phyloP scores from a whole-genome alignment of 768 basidiomycete genomes.

The Gelatoporia subvermispora region DNA sequence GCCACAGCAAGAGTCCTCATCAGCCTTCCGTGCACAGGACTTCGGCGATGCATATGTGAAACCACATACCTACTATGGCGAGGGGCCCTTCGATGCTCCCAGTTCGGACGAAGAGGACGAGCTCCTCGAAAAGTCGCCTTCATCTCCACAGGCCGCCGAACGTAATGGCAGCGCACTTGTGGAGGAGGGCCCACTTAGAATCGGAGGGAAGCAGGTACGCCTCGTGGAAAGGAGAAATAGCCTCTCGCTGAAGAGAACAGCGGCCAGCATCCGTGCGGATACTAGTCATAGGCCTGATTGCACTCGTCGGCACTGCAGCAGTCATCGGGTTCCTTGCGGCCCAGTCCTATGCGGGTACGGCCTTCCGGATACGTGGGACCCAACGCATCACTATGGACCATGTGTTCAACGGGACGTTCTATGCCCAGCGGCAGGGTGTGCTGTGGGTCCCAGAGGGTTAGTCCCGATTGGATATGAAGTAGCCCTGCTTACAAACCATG shows the following conservation, averaged over 20 bases:
- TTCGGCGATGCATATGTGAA: slow-evolving; percentile 5
- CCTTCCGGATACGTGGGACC: slow-evolving; percentile 48
- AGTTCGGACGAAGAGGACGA: slow-evolving; percentile 72
- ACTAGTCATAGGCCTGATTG: slow-evolving; percentile 56
- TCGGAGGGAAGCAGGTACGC: slow-evolving; percentile 34
- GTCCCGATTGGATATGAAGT: slow-evolving; percentile 12
- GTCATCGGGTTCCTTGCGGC: slow-evolving; percentile 79
- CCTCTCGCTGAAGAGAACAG: slow-evolving; percentile 23
- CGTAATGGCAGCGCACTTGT: slow-evolving; percentile 17
- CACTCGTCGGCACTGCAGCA: slow-evolving; percentile 56
- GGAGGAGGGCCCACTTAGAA: slow-evolving; percentile 28
- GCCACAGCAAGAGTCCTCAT: no score
- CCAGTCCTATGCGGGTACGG: slow-evolving; percentile 56
- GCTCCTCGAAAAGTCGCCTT: slow-evolving; percentile 43
- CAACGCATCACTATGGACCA: slow-evolving; percentile 82
- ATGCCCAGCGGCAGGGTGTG: slow-evolving; percentile 38
- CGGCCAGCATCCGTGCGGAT: slow-evolving; percentile 51
- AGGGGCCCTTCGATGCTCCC: slow-evolving; percentile 72
- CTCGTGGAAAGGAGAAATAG: background rate
- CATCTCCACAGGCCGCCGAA: slow-evolving; percentile 25
- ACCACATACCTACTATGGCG: slow-evolving; percentile 56
- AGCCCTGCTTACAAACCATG: background rate
- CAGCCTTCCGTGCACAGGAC: background rate
- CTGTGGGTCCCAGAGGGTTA: slow-evolving; percentile 92
- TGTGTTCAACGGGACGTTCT: slow-evolving; percentile 89